Conservation (phyloP, 2,329 filamentous ascomycete species). For the Fusarium humuli region DNA sequence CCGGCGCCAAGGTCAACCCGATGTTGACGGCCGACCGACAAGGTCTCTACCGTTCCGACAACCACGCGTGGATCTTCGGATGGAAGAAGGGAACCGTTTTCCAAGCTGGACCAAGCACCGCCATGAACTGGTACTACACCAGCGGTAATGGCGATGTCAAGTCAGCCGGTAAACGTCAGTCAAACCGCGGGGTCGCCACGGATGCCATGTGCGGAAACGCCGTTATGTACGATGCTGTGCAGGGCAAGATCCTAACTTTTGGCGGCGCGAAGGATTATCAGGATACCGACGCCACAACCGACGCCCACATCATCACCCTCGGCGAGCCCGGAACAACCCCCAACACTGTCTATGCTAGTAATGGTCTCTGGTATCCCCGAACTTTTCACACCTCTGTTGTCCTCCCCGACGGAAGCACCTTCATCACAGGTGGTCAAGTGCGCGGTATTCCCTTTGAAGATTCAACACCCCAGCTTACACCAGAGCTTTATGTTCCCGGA, state of each 20-base stretch:
- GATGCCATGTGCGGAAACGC: constrained; percentile 66
- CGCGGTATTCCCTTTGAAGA: constrained; percentile 18
- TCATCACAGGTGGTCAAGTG: constrained; percentile 59
- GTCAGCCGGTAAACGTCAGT: constrained; percentile 43
- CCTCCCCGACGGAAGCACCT: constrained; percentile 61
- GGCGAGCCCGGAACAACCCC: constrained; percentile 26
- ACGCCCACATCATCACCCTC: constrained; percentile 64
- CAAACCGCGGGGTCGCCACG: constrained; percentile 52
- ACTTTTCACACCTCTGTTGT: constrained; percentile 60
- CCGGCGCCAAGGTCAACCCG: constrained; percentile 55
- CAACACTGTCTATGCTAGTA: neutral
- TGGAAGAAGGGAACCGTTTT: constrained; percentile 62
- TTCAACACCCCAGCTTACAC: constrained; percentile 15
- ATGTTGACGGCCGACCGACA: constrained; percentile 57
- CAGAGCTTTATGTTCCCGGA: constrained; percentile 18
- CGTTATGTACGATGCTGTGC: constrained; percentile 69
- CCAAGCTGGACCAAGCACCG: constrained; percentile 64
- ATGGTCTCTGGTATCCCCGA: constrained; percentile 44
- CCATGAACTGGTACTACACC: constrained; percentile 68
- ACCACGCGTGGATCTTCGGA: constrained; percentile 47
- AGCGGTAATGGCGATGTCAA: constrained; percentile 37
- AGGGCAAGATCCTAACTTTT: constrained; percentile 66
- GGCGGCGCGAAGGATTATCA: constrained; percentile 63
- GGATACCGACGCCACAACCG: constrained; percentile 54
- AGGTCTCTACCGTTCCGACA: constrained; percentile 57